Conservation (phyloP, 345 rosid species). For the Lepidium didymum region DNA sequence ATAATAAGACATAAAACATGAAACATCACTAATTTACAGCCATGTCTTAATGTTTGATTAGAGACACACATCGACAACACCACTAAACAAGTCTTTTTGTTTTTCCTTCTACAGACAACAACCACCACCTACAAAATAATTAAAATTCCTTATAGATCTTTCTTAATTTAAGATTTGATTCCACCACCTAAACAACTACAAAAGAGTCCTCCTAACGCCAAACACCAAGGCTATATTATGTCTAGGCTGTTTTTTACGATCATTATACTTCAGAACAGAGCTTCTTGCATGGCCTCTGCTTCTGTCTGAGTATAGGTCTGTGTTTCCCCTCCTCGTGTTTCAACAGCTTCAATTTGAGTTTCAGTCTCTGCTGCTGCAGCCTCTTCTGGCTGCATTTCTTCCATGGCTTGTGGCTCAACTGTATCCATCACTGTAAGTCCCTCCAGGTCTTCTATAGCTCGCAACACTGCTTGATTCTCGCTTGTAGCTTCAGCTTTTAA, state of each 20-base stretch:
- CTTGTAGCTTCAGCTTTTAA: conserved; percentile 40
- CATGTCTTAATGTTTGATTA: neutral
- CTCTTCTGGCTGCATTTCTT: conserved; percentile 4
- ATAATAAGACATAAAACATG: neutral
- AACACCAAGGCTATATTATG: conserved; percentile 15
- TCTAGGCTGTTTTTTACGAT: conserved; percentile 6
- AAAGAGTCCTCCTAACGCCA: conserved; percentile 5
- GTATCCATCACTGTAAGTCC: conserved; percentile 48
- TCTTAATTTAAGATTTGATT: neutral
- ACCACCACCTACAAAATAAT: neutral
- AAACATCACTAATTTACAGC: conserved; percentile 16
- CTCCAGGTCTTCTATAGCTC: conserved; percentile 60
- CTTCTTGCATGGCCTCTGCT: conserved; percentile 23
- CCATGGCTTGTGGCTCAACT: conserved; percentile 26
- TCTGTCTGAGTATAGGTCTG: neutral
- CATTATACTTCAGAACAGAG: conserved; percentile 1
- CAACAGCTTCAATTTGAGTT: neutral
- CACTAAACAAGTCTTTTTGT: neutral
- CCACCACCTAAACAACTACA: conserved; percentile 2
- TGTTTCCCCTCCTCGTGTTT: conserved; percentile 18
- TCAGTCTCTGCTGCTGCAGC: neutral
- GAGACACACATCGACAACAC: conserved; percentile 4
- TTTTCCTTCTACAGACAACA: neutral
- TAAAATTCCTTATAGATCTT: neutral
- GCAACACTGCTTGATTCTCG: conserved; percentile 30